phyloP scores from a whole-genome alignment of 495 filamentous ascomycete species.

The Neurospora discreta region DNA sequence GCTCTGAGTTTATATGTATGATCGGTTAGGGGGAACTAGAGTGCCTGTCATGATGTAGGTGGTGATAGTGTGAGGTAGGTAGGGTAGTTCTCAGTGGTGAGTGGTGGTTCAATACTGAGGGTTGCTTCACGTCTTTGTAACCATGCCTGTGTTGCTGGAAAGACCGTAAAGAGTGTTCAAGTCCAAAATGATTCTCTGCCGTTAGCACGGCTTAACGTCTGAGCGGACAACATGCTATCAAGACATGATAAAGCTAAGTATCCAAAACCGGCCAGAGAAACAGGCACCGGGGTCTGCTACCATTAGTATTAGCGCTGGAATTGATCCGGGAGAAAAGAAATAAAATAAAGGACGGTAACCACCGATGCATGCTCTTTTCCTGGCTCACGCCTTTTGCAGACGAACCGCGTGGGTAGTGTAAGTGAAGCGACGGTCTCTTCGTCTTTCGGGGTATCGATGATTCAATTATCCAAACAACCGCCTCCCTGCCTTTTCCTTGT shows the following conservation, averaged over 20 bases:
- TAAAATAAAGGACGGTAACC: background rate
- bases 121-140: background rate
- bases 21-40: background rate
- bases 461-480: background rate
- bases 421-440: background rate
- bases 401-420: background rate
- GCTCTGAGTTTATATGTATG: background rate
- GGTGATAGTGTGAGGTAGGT: background rate
- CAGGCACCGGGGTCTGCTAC: background rate
- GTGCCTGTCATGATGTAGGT: background rate
- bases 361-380: background rate
- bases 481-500: background rate
- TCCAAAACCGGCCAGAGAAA: background rate
- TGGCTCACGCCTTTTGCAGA: no score
- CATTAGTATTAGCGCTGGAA: background rate
- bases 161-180: background rate
- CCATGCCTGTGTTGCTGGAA: background rate
- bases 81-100: background rate
- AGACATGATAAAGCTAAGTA: background rate
- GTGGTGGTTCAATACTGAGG: background rate
- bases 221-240: background rate
- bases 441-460: slow-evolving; percentile 5
- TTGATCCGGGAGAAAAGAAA: background rate
- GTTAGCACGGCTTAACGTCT: background rate
- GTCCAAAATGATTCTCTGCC: background rate